Evolutionary conservation across 2,329 filamentous ascomycete genomes (phyloP), one percentile per base, ranked within the genome.

Genomic region (Pyricularia grisea): DNA sequence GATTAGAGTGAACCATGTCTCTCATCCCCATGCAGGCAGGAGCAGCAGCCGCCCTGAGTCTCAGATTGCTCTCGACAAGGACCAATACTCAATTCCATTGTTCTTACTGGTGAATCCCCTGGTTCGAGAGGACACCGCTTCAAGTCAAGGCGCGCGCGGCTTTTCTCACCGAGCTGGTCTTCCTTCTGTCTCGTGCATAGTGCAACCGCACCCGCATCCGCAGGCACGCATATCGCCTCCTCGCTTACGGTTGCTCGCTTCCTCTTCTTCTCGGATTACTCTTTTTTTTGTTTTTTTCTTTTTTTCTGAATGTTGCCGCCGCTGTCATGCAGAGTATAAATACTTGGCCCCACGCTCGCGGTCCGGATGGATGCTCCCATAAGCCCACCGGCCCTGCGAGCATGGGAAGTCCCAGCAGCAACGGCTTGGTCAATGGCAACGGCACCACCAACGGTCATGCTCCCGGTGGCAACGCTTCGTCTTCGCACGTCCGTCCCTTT

Each of bases 301-400:
- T 36, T 20, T 11, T 33, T 67, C 66, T 50, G 33, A 12, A 50
- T 30, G 42, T 72, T 70, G 72, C 70, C 68, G 68, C 70, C 28
- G 36, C 42, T 28, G 28, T 58, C 70, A 69, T 70, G 72, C 68
- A 71, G 36, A 55, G 28, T 70, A 72, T 71, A 72, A 71, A 71
- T 74, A 73, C 69, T 70, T 72, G 72, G 55, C 70, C 72, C 68
- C 71, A 70, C 36, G 68, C 67, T 69, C 60, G 27, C 67, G 63
- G 68, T n/a, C 67, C 60, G 67, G 55, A 61, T 30, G 69, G 67
- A 55, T 50, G 42, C 7, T 50, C 42, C 42, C 68, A 36, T n/a
- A 12, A 27, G 64, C 64, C 33, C 27, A 25, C 64, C 65, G 61
- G 58, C 31, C 36, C 68, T 68, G 67, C 65, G 28, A 69, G 58